Evolutionary conservation across 495 filamentous ascomycete genomes (phyloP), one percentile per base, ranked within the genome.

Genomic region (Xanthoparmelia taractica): DNA sequence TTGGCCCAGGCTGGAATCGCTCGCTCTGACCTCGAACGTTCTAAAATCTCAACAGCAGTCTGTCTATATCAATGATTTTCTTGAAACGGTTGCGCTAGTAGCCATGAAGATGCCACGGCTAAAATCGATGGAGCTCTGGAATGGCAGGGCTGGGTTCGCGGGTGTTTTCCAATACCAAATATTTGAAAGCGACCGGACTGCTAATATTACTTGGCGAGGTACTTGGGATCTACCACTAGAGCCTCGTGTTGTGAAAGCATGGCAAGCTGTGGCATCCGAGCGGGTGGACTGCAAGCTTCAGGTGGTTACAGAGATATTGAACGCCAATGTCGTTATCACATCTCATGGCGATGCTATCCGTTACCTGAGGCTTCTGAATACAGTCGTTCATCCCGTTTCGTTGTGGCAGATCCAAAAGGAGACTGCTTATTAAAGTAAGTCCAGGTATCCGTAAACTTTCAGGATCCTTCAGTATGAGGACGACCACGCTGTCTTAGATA

Each of bases 51-150:
- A 59, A 40, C 61, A 50, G 52, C 59, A 63, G 50, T 63, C 45
- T 57, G 45, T 63, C 41, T 47, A 56, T 66, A 34, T 56, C 57
- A 64, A 62, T 29, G 25, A 48, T 69, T 64, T 65, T 60, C 67
- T 58, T 34, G 67, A 38, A 63, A 63, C 68, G 65, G 71, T 69
- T 60, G 71, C 66, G 58, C 70, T 69, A 66, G 71, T 69, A 63
- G 69, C 72, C 58, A 71, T 69, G 58, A 71, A 70, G 63, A 76
- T 74, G 71, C 71, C 71, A 69, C 54, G 68, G 36, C 68, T 76
- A 54, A 66, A 73, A 67, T 76, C 62, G 66, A 75, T 77, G 74
- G 73, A 73, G 56, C 72, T 76, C 65, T 76, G 74, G 72, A 76
- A 73, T 61, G 74, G 72, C 65, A 47, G 63, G 69, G 68, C 70